Conservation (phyloP, 75 land plant species). For the Ceratopteris richardii region DNA sequence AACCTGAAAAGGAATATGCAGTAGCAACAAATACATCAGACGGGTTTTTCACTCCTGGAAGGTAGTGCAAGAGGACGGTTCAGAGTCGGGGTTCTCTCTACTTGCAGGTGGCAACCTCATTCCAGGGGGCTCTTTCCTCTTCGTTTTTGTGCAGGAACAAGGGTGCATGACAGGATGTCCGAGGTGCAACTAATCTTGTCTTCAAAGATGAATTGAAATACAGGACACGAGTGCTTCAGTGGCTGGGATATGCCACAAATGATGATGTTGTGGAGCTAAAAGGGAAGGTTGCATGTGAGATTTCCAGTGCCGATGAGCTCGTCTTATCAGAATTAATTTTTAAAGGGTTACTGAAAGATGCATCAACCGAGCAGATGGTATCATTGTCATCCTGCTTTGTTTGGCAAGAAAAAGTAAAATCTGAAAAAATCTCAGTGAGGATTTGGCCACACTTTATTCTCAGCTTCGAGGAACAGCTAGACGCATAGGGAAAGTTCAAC, state of each 20-base stretch:
- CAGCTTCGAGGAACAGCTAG: slow-evolving; percentile 88
- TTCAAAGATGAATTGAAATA: too few relatives aligned
- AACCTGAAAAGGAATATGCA: too few relatives aligned
- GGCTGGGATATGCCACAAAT: slow-evolving; percentile 72
- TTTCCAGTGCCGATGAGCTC: slow-evolving; percentile 89
- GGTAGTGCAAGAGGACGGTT: too few relatives aligned
- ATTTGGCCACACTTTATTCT: slow-evolving; percentile 58
- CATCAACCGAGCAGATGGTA: slow-evolving; percentile 68
- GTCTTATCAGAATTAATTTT: slow-evolving; percentile 86
- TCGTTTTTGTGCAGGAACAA: too few relatives aligned
- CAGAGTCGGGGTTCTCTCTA: too few relatives aligned
- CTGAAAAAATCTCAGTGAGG: slow-evolving; percentile 67
- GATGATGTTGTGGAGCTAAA: slow-evolving; percentile 96
- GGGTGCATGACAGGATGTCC: too few relatives aligned
- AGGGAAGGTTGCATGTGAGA: slow-evolving; percentile 96
- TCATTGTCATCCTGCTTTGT: slow-evolving; percentile 98
- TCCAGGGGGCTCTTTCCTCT: too few relatives aligned
- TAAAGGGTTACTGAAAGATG: slow-evolving; percentile 76
- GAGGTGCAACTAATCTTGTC: too few relatives aligned
- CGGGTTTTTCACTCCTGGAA: too few relatives aligned
- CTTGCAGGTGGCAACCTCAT: too few relatives aligned
- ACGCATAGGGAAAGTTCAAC: slow-evolving; percentile 77
- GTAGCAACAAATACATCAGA: too few relatives aligned
- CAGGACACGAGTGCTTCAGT: too few relatives aligned
- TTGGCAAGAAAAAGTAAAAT: slow-evolving; percentile 92